Percentiles rank a stretch among this genome's conserved stretches.
Conservation (phyloP, 352 stramenopile genomes). For the Chrysophaeum taylorii region DNA sequence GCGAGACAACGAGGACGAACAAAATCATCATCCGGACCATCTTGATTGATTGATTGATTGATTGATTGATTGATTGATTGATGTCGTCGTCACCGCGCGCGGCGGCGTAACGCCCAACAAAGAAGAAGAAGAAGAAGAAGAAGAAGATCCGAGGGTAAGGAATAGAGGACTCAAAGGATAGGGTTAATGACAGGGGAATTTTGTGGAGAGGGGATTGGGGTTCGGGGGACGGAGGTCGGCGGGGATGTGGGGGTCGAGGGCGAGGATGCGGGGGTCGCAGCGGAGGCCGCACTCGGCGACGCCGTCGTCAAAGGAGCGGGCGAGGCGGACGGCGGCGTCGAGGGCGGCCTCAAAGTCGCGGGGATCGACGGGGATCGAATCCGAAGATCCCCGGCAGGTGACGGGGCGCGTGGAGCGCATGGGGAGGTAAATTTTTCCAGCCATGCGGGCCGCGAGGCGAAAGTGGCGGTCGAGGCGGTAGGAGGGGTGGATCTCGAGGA, state of each 20-base stretch:
- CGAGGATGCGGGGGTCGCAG: constrained; percentile 14
- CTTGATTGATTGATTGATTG: too few relatives aligned
- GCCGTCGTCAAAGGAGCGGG: constrained; percentile 24
- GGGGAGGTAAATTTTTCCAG: constrained; percentile 21
- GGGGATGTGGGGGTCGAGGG: constrained; percentile 14
- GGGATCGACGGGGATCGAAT: constrained; percentile 16
- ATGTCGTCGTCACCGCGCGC: too few relatives aligned
- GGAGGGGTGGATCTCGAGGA: constrained; percentile 29
- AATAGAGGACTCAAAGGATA: too few relatives aligned
- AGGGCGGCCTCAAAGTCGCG: constrained; percentile 19
- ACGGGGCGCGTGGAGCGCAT: constrained; percentile 11
- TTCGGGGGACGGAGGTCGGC: background rate
- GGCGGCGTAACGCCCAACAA: too few relatives aligned
- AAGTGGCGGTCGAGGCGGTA: constrained; percentile 26
- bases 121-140: too few relatives aligned
- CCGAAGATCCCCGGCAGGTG: constrained; percentile 17
- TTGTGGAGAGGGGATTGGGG: background rate
- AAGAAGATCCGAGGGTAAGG: too few relatives aligned
- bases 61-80: too few relatives aligned
- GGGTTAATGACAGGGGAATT: constrained; percentile 6
- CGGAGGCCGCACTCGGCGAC: constrained; percentile 23
- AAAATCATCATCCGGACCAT: too few relatives aligned
- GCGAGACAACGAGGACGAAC: too few relatives aligned
- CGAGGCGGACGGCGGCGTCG: constrained; percentile 19
- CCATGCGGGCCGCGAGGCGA: constrained; percentile 21